These are phyloP conservation scores for Pyracantha coccinea DNA, from an alignment of 331 rosid genomes.

Conservation along the genomic window DNA sequence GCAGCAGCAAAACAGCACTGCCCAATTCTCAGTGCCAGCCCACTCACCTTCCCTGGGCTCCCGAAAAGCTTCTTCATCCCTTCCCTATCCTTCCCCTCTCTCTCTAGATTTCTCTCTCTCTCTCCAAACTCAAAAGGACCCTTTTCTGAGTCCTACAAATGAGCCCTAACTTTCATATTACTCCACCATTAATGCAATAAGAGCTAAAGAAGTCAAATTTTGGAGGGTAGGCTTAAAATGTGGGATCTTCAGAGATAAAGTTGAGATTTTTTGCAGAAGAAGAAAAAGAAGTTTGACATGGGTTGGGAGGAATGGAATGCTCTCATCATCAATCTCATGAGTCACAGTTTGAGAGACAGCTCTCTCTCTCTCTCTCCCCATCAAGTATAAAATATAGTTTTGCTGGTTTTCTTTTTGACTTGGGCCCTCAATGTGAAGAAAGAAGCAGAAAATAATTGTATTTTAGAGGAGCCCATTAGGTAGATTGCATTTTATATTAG, in stretches of 20 bases:
- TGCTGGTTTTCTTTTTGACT: neutral
- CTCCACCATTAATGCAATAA: neutral
- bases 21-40: constrained; percentile 27
- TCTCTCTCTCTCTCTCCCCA: neutral
- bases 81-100: neutral
- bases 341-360: no score
- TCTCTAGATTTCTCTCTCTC: constrained; percentile 3
- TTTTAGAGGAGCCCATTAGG: neutral
- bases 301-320: neutral
- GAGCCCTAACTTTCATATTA: constrained; percentile 26
- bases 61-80: constrained; percentile 27
- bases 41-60: constrained; percentile 36
- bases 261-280: neutral
- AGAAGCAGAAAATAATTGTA: neutral
- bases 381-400: neutral
- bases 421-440: neutral
- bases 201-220: neutral
- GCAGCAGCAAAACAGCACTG: constrained; percentile 37
- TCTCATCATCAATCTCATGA: neutral
- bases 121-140: neutral
- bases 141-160: neutral
- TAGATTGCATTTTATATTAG: no score
- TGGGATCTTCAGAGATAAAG: neutral
- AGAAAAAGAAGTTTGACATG: neutral
- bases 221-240: neutral